A percentile compares a stretch with the other conserved stretches of the same genome.
Conservation (phyloP, 163 green algal species). For the Scenedesmus sp. region DNA sequence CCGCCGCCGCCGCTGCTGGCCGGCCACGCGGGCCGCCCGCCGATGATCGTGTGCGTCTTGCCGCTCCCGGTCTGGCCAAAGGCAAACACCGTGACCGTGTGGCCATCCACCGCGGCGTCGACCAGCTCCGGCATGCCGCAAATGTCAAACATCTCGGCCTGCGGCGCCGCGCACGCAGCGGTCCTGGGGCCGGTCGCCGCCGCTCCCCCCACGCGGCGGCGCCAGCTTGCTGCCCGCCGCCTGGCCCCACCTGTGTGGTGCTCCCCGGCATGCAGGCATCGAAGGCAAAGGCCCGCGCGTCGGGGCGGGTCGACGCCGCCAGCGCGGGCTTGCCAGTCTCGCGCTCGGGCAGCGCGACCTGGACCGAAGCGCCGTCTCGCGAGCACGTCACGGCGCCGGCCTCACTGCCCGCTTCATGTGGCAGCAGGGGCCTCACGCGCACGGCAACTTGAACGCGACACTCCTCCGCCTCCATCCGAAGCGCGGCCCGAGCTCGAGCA, state of each 20-base stretch:
- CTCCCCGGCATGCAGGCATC: slow-evolving; percentile 62
- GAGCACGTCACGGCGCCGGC: slow-evolving; percentile 64
- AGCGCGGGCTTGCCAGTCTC: slow-evolving; percentile 49
- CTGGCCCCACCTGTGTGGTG: slow-evolving; percentile 59
- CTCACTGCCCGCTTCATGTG: slow-evolving; percentile 53
- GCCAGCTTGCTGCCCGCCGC: neutral
- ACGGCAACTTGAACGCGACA: slow-evolving; percentile 74
- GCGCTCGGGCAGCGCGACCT: slow-evolving; percentile 62
- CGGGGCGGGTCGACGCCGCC: slow-evolving; percentile 41
- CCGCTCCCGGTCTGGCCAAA: slow-evolving; percentile 74
- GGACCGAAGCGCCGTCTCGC: slow-evolving; percentile 49
- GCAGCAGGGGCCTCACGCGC: slow-evolving; percentile 62
- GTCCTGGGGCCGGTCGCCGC: neutral
- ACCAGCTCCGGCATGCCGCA: slow-evolving; percentile 53
- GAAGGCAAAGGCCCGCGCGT: slow-evolving; percentile 59
- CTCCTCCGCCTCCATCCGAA: too few species aligned
- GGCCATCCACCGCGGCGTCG: slow-evolving; percentile 52
- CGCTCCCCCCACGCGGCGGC: neutral
- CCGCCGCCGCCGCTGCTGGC: neutral
- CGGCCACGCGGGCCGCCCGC: neutral
- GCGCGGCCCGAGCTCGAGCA: too few species aligned
- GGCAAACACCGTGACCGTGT: slow-evolving; percentile 71
- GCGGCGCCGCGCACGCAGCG: neutral
- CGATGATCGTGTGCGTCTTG: slow-evolving; percentile 79
- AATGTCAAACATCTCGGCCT: slow-evolving; percentile 55